Base-by-base conservation (phyloP, 106 monocot genomes). In the Dioscorea alata region DNA sequence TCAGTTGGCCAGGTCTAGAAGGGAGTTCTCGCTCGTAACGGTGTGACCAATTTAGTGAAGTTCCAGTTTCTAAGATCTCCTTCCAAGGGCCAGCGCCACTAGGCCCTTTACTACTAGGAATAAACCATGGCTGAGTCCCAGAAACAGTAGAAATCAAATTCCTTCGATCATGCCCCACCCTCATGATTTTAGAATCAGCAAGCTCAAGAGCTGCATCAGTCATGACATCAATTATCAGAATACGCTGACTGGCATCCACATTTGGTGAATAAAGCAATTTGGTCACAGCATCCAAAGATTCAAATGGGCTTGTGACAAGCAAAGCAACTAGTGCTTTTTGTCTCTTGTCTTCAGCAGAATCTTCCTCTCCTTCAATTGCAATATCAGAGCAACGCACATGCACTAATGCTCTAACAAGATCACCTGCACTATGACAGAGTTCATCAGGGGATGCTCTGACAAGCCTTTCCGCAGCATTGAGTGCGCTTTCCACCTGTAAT, bases 211-310 rank as follows among this genome's bases (percentile, higher is more conserved):
- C 92, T 62, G 99, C 92, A 75, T 90, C 85, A 49, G 85, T 83
- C 99, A 99, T 99, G n/a, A 85, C 90, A 81, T 99, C 99, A 71
- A 93, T 67, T 56, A 99, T 82, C 58, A 99, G 63, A 75, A 99
- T 79, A 2, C 99, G 81, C 59, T 99, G 97, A 63, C 92, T 65
- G 21, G 87, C 62, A 80, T 99, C 97, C 15, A 99, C 75, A 79
- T 86, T 99, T 67, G 97, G 71, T 50, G 97, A 99, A 83, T 99
- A 93, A 2, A 93, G 68, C 71, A 85, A 79, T 50, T 83, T 87
- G 22, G 82, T 87, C 33, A 99, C 54, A 51, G 77, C 76, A 74
- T 90, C 82, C 69, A 90, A 57, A n/a, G 92, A 87, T 73, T 93
- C 93, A 81, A 99, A 99, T 63, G 99, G 92, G 63, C 85, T 85